These are phyloP conservation scores for Fusarium agapanthi DNA, from an alignment of 2,329 filamentous ascomycete genomes.

Conservation along the genomic window DNA sequence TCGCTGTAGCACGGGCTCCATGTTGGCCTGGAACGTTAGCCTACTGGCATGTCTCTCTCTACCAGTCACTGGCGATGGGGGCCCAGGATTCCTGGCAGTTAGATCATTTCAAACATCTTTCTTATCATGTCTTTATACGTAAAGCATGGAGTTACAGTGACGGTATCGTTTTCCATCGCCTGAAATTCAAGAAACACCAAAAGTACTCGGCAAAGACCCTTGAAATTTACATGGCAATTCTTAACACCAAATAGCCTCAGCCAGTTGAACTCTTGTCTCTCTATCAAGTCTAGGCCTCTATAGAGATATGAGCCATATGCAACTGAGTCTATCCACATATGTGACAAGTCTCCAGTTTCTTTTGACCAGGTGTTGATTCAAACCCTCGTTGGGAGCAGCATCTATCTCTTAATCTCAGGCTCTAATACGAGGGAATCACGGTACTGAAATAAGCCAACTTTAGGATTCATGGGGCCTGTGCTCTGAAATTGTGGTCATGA, in stretches of 20 bases:
- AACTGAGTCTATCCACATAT: not conserved
- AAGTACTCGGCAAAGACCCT: not conserved
- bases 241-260: too few species aligned
- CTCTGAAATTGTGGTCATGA: not conserved
- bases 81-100: not conserved
- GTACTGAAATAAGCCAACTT: not conserved
- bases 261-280: not conserved
- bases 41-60: not conserved
- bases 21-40: not conserved
- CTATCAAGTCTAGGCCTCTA: not conserved
- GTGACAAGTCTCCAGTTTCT: constrained; percentile 11
- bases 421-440: not conserved
- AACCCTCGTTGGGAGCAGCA: not conserved
- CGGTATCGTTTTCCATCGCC: not conserved
- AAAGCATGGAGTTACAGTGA: constrained; percentile 11
- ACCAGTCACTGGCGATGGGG: not conserved
- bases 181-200: constrained; percentile 9
- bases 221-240: not conserved
- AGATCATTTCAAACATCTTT: not conserved
- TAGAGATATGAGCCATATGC: not conserved
- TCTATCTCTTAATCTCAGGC: not conserved
- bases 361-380: not conserved
- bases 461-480: not conserved
- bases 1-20: not conserved
- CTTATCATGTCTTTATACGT: not conserved